Conservation (phyloP, 2,329 filamentous ascomycete genomes). For the Beauveria varroae region DNA sequence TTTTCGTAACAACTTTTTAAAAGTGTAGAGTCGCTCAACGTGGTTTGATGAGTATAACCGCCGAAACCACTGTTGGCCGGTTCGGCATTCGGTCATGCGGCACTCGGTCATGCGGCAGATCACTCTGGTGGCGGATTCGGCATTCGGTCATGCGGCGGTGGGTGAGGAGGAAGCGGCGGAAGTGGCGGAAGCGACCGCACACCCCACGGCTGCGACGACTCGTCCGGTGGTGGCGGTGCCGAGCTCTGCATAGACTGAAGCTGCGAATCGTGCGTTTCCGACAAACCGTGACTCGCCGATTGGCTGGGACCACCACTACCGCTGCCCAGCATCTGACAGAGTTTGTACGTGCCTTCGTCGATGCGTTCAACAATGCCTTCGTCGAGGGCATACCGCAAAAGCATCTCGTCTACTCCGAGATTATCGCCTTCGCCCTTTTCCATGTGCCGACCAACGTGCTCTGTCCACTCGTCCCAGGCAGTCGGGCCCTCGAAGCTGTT, state of each 20-base stretch:
- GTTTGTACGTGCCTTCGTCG: constrained; percentile 21
- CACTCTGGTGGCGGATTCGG: background rate
- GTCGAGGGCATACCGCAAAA: constrained; percentile 56
- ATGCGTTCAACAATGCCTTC: constrained; percentile 55
- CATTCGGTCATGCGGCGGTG: background rate
- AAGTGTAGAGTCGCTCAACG: background rate
- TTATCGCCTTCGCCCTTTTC: constrained; percentile 59
- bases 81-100: background rate
- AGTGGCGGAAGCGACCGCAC: background rate
- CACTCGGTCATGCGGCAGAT: background rate
- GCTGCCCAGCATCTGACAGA: constrained; percentile 13
- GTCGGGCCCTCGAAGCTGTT: constrained; percentile 61
- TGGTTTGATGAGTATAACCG: background rate
- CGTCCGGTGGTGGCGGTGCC: background rate
- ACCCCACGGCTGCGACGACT: constrained; percentile 5
- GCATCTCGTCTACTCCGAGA: constrained; percentile 49
- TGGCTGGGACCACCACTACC: constrained; percentile 7
- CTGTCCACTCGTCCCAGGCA: constrained; percentile 86
- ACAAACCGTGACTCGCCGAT: constrained; percentile 13
- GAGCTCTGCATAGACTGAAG: background rate
- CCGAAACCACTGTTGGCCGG: background rate
- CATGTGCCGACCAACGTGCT: constrained; percentile 86
- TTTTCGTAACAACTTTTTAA: background rate
- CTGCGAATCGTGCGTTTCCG: constrained; percentile 20
- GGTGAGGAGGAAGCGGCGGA: background rate